These are phyloP conservation scores for Pseudevernia furfuracea DNA, from an alignment of 495 filamentous ascomycete species.

Conservation along the genomic window DNA sequence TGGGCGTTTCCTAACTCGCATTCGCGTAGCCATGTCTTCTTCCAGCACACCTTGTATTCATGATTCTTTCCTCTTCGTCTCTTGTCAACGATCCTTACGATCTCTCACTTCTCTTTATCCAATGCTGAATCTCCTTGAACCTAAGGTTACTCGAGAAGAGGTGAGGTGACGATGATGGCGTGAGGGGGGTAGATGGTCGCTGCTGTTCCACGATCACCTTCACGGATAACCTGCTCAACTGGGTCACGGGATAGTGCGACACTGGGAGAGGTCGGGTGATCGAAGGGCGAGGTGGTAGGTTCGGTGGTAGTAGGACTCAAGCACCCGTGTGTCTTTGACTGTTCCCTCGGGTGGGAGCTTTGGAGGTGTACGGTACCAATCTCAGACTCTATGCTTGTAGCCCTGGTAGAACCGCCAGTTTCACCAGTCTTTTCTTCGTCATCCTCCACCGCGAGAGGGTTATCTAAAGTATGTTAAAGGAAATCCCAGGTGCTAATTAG, in stretches of 20 bases:
- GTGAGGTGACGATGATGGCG: neutral
- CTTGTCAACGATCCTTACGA: neutral
- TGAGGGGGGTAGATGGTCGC: neutral
- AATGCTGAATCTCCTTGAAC: slow-evolving; percentile 3
- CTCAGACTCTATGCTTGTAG: slow-evolving; percentile 4
- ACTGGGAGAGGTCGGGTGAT: neutral
- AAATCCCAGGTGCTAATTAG: neutral
- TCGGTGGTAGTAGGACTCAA: slow-evolving; percentile 5
- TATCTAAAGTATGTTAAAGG: slow-evolving; percentile 11
- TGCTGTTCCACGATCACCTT: slow-evolving; percentile 4
- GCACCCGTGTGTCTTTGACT: slow-evolving; percentile 13
- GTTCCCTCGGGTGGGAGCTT: slow-evolving; percentile 15
- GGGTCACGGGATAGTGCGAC: neutral
- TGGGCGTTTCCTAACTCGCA: slow-evolving; percentile 9
- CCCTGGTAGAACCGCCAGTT: slow-evolving; percentile 5
- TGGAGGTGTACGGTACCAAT: slow-evolving; percentile 11
- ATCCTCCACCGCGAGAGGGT: slow-evolving; percentile 10
- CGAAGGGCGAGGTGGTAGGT: neutral
- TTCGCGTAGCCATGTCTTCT: slow-evolving; percentile 8
- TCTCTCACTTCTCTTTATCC: slow-evolving; percentile 1
- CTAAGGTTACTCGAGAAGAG: neutral
- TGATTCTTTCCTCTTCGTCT: slow-evolving; percentile 8
- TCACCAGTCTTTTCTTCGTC: slow-evolving; percentile 8
- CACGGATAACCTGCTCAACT: slow-evolving; percentile 9
- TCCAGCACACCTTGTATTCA: slow-evolving; percentile 13